These are phyloP conservation scores for Physcomitrellopsis africana DNA, from an alignment of 225 moss, liverwort and hornwort genomes.

Conservation along the genomic window DNA sequence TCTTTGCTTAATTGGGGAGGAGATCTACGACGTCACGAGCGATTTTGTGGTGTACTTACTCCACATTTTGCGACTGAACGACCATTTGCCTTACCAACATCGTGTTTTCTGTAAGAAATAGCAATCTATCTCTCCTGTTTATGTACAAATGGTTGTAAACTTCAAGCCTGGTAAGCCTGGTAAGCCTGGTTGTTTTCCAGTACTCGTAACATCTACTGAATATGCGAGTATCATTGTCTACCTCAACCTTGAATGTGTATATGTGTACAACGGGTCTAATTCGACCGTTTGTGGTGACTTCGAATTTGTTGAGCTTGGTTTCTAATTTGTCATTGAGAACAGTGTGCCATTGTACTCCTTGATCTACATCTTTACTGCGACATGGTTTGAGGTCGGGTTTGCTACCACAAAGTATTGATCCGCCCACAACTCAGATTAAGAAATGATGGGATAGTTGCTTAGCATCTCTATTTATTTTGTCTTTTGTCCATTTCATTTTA, in stretches of 20 bases:
- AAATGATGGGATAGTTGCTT: background rate
- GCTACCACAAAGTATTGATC: background rate
- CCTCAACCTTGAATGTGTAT: too few relatives aligned
- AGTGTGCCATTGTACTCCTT: too few relatives aligned
- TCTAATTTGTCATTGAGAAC: too few relatives aligned
- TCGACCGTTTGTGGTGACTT: too few relatives aligned
- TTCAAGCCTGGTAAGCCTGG: too few relatives aligned
- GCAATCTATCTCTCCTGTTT: background rate
- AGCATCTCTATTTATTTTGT: background rate
- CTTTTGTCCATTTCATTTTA: background rate
- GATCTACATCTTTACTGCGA: too few relatives aligned
- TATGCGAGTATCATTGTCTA: too few relatives aligned
- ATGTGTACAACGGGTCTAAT: too few relatives aligned
- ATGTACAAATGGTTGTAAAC: too few relatives aligned
- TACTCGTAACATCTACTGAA: too few relatives aligned
- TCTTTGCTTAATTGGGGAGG: conserved; percentile 69
- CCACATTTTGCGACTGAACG: conserved; percentile 35
- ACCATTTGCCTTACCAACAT: conserved; percentile 24
- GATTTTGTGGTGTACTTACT: conserved; percentile 47
- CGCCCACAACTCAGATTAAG: background rate
- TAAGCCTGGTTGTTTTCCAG: too few relatives aligned
- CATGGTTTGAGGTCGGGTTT: background rate
- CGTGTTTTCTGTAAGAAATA: conserved; percentile 30
- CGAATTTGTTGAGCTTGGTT: too few relatives aligned
- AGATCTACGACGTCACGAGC: conserved; percentile 54